Evolutionary conservation across 1,284 basidiomycete genomes (phyloP), one percentile per base, ranked within the genome.

Genomic region (Mycosarcoma maydis): DNA sequence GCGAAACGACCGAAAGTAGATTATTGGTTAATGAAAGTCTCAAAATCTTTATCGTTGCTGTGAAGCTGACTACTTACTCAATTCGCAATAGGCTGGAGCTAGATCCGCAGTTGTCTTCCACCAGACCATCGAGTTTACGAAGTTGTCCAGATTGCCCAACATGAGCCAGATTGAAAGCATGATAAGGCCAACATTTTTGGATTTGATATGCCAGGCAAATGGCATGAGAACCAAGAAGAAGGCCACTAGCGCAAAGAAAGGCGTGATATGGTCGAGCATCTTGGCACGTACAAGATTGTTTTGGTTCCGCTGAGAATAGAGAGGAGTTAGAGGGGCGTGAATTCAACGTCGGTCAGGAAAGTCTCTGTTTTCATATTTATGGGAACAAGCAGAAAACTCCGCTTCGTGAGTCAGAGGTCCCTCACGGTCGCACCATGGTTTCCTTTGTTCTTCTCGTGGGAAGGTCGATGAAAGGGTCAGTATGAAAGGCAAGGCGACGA

Each of bases 221-320:
- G 56, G 56, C 32, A 59, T 6, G 1, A 51, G 23, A 2, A 52
- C 44, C 10, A 59, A 27, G 6, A 46, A 23, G 24, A 22, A 24
- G 2, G 48, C 30, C 2, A 47, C 20, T 4, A 57, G 27, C 14
- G 54, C 33, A 14, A 57, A 40, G 19, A 57, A 57, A 2, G 54
- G 46, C 8, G 41, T 50, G 3, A 57, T 36, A 34, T 49, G 54
- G 23, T 57, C 54, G 19, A 57, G 46, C 54, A 57, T 57, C 7
- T 37, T 37, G 7, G 8, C 24, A 20, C 22, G 22, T 33, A 5
- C 32, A 33, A 8, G n/a, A 33, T 33, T 16, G n/a, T n/a, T n/a
- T n/a, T n/a, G n/a, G n/a, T n/a, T n/a, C n/a, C n/a, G n/a, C n/a
- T n/a, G n/a, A n/a, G n/a, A n/a, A n/a, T n/a, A n/a, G n/a, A n/a